These are phyloP conservation scores for Lipomyces anomalus DNA, from an alignment of 805 yeast genomes.

Conservation along the genomic window DNA sequence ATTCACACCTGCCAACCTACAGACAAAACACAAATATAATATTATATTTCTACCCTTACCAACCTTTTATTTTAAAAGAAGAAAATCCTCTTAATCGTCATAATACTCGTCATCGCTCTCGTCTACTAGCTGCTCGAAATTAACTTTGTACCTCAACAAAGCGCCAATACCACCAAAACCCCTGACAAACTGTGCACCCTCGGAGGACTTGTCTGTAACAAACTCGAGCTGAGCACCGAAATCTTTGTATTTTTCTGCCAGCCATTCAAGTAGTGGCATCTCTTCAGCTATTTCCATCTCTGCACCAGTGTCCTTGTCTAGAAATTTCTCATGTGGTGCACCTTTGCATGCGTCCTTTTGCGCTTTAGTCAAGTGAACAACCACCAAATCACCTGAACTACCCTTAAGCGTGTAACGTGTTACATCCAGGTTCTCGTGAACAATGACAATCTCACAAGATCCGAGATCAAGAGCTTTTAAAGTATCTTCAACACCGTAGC, in stretches of 20 bases:
- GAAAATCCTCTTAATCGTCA: conserved; percentile 50
- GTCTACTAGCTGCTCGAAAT: conserved; percentile 89
- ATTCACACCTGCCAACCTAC: too few species aligned
- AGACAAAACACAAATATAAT: too few species aligned
- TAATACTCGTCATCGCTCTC: conserved; percentile 86
- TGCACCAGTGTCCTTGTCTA: conserved; percentile 79
- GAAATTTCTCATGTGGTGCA: conserved; percentile 65
- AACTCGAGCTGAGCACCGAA: conserved; percentile 96
- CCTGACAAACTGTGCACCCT: conserved; percentile 96
- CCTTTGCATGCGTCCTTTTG: conserved; percentile 32
- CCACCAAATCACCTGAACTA: conserved; percentile 67
- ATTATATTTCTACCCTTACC: too few species aligned
- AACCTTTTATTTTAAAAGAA: too few species aligned
- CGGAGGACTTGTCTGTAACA: conserved; percentile 92
- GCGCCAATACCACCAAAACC: conserved; percentile 99
- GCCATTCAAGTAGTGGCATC: conserved; percentile 88
- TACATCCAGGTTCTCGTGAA: conserved; percentile 83
- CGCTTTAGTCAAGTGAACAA: conserved; percentile 67
- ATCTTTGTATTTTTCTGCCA: conserved; percentile 90
- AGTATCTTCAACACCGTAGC: conserved; percentile 96
- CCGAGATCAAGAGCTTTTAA: conserved; percentile 94
- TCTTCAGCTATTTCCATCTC: conserved; percentile 89
- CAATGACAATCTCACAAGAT: conserved; percentile 89
- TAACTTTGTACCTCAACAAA: conserved; percentile 88
- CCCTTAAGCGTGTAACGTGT: conserved; percentile 80